phyloP scores from a whole-genome alignment of 2,329 filamentous ascomycete genomes.

The Phialophora macrospora region DNA sequence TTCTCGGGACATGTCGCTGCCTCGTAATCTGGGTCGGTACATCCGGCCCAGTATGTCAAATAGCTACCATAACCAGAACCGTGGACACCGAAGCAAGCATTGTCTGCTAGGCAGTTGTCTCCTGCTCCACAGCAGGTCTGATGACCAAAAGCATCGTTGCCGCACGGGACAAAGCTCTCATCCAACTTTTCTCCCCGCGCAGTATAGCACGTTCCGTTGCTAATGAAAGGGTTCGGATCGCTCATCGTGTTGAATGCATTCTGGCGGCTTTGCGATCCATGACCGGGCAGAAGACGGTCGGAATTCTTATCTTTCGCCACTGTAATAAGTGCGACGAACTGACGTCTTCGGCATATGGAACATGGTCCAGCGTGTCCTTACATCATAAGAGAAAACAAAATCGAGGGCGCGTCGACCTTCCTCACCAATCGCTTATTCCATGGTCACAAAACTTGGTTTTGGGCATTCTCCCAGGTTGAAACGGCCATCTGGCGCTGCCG shows the following conservation, averaged over 20 bases:
- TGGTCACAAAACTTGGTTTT: conserved; percentile 19
- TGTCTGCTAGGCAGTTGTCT: conserved; percentile 44
- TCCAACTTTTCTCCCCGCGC: conserved; percentile 29
- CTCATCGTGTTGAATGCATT: conserved; percentile 22
- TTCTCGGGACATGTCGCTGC: conserved; percentile 47
- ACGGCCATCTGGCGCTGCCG: background rate
- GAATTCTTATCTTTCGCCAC: conserved; percentile 4
- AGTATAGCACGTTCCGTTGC: conserved; percentile 46
- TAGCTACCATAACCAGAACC: conserved; percentile 27
- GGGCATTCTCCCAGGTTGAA: background rate
- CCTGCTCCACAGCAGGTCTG: conserved; percentile 44
- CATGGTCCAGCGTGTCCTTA: conserved; percentile 7
- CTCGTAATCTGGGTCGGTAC: conserved; percentile 45
- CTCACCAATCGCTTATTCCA: conserved; percentile 26
- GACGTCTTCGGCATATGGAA: conserved; percentile 5
- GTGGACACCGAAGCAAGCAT: conserved; percentile 41
- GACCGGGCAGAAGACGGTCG: background rate
- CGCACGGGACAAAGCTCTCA: conserved; percentile 43
- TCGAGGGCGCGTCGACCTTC: conserved; percentile 16
- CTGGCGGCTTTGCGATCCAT: conserved; percentile 10
- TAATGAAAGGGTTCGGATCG: conserved; percentile 39
- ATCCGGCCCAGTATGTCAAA: conserved; percentile 48
- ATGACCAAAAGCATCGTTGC: conserved; percentile 44
- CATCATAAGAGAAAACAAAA: conserved; percentile 14
- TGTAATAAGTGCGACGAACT: background rate